A percentile compares a stretch with the other conserved stretches of the same genome.
These are phyloP conservation scores for Mollisia scopiformis DNA, from an alignment of 2,329 filamentous ascomycete species.

Conservation along the genomic window DNA sequence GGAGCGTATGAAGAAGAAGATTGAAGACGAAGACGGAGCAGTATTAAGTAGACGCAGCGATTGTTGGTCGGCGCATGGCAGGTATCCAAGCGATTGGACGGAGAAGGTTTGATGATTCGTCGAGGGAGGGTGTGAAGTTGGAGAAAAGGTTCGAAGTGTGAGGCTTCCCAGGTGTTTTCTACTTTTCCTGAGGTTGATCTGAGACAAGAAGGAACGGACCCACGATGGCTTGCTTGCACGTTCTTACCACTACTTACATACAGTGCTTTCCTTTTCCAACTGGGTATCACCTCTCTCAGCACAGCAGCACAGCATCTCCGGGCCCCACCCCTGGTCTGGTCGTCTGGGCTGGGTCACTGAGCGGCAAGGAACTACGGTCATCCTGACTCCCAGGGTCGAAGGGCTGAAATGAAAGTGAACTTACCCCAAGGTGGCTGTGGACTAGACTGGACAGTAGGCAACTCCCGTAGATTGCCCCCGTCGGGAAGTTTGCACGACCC, in stretches of 20 bases:
- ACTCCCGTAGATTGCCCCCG: neutral
- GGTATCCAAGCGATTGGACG: neutral
- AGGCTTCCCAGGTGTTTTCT: neutral
- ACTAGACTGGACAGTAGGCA: too few species aligned
- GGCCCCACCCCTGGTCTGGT: too few species aligned
- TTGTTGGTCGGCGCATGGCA: neutral
- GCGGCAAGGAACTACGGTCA: neutral
- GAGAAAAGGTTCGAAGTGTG: neutral
- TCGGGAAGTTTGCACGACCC: neutral
- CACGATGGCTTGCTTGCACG: too few species aligned
- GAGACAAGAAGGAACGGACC: neutral
- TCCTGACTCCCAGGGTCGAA: neutral
- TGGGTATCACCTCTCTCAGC: too few species aligned
- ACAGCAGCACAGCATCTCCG: too few species aligned
- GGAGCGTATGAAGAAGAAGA: neutral
- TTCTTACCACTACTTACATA: too few species aligned
- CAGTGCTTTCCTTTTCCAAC: too few species aligned
- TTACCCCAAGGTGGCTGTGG: neutral
- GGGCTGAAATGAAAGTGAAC: too few species aligned
- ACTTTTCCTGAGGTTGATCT: neutral
- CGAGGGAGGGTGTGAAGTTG: neutral
- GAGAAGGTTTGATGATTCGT: neutral
- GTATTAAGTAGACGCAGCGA: neutral
- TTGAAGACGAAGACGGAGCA: neutral
- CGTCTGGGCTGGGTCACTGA: neutral